These are phyloP conservation scores for Moringa oleifera DNA, from an alignment of 345 rosid genomes.

Conservation along the genomic window DNA sequence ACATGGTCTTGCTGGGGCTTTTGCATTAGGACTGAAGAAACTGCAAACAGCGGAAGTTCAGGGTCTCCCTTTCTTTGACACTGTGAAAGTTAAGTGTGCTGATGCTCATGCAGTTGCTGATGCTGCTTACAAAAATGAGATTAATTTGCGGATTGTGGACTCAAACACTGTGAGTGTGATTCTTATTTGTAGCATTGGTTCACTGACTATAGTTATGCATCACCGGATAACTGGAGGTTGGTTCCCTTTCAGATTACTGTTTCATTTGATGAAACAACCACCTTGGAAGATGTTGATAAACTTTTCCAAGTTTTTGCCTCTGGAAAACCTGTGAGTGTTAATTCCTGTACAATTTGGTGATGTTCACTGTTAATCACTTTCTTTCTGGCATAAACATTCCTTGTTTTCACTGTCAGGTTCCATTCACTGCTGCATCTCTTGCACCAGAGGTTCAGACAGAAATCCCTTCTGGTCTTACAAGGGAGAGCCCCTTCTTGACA, in stretches of 20 bases:
- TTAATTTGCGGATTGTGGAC: slow-evolving; percentile 80
- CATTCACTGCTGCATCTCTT: slow-evolving; percentile 79
- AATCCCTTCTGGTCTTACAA: slow-evolving; percentile 63
- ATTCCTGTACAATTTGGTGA: slow-evolving; percentile 7
- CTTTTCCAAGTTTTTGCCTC: slow-evolving; percentile 71
- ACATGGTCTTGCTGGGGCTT: slow-evolving; percentile 91
- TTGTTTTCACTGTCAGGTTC: slow-evolving; percentile 46
- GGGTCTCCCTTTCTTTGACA: slow-evolving; percentile 86
- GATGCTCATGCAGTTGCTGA: slow-evolving; percentile 81
- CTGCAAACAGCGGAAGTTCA: slow-evolving; percentile 84
- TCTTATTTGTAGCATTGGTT: slow-evolving; percentile 9
- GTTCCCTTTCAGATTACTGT: slow-evolving; percentile 65
- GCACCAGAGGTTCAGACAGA: slow-evolving; percentile 70
- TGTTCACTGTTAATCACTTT: slow-evolving; percentile 9
- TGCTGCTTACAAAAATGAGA: slow-evolving; percentile 63
- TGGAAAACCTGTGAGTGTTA: slow-evolving; percentile 69
- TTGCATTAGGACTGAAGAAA: slow-evolving; percentile 82
- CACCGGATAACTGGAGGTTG: slow-evolving; percentile 15
- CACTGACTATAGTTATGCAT: background rate
- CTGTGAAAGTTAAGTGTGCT: slow-evolving; percentile 78
- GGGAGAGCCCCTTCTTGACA: slow-evolving; percentile 76
- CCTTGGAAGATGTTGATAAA: slow-evolving; percentile 85
- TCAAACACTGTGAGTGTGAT: slow-evolving; percentile 64
- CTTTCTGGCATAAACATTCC: background rate
- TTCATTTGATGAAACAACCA: slow-evolving; percentile 92